These are phyloP conservation scores for Toxicodendron radicans DNA, from an alignment of 345 rosid genomes.

Conservation along the genomic window DNA sequence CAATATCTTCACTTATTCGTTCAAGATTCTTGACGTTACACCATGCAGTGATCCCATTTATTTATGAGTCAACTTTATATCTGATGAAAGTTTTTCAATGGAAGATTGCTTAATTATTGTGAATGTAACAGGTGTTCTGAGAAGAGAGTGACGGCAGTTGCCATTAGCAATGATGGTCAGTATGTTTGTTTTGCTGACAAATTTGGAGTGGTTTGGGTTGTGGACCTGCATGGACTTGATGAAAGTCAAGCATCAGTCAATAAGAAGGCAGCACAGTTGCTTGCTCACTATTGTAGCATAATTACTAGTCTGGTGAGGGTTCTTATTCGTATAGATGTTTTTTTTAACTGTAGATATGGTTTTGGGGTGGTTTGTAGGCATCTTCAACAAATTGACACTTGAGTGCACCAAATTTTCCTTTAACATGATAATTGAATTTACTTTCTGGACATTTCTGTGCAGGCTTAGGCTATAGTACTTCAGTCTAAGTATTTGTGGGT, in stretches of 20 bases:
- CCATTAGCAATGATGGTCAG: conserved; percentile 61
- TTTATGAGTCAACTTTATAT: background rate
- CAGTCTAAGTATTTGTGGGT: background rate
- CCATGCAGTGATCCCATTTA: background rate
- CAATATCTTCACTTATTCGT: too few species aligned
- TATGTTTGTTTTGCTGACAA: conserved; percentile 88
- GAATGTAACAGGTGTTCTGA: conserved; percentile 59
- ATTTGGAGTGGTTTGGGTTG: conserved; percentile 96
- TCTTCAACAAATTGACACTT: background rate
- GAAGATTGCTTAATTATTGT: conserved; percentile 4
- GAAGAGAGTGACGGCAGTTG: conserved; percentile 88
- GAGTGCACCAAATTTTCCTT: background rate
- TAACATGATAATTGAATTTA: background rate
- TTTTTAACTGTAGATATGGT: background rate
- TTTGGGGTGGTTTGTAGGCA: background rate
- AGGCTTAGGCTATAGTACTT: background rate
- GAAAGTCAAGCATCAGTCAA: conserved; percentile 33
- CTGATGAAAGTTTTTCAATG: background rate
- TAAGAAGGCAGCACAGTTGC: conserved; percentile 66
- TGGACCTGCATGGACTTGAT: conserved; percentile 48
- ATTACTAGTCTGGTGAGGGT: conserved; percentile 76
- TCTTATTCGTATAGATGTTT: background rate
- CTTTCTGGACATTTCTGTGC: background rate
- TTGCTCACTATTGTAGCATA: conserved; percentile 96
- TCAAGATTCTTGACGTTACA: background rate